These are phyloP conservation scores for Fragaria ananassa DNA, from an alignment of 306 rosid species.

Conservation along the genomic window DNA sequence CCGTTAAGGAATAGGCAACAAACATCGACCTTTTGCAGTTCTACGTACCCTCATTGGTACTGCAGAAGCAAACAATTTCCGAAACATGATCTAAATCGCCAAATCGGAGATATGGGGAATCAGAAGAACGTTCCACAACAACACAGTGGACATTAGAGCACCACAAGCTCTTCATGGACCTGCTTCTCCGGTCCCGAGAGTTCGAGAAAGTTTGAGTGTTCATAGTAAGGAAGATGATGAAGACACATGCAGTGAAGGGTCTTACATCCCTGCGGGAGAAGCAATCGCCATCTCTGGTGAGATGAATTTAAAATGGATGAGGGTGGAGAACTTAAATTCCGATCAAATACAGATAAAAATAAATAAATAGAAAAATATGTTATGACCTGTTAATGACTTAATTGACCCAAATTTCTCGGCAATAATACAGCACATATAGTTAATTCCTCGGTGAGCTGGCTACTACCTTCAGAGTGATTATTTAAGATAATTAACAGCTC, in stretches of 20 bases:
- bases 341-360: no score
- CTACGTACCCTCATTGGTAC: not conserved
- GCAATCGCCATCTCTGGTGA: not conserved
- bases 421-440: not conserved
- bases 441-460: not conserved
- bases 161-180: conserved; percentile 7
- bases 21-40: not conserved
- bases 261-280: not conserved
- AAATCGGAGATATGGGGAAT: not conserved
- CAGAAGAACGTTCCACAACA: not conserved
- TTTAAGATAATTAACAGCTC: not conserved
- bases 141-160: conserved; percentile 5
- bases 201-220: not conserved
- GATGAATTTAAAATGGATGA: not conserved
- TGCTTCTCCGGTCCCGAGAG: not conserved
- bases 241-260: not conserved
- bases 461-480: not conserved
- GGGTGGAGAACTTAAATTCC: no score
- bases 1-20: not conserved
- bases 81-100: not conserved
- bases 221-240: not conserved
- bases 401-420: not conserved
- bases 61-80: not conserved
- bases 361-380: no score
- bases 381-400: not conserved